A percentile compares a stretch with the other conserved stretches of the same genome.
Evolutionary conservation across 768 basidiomycete genomes (phyloP).

Genomic region (Boletales sp.): DNA sequence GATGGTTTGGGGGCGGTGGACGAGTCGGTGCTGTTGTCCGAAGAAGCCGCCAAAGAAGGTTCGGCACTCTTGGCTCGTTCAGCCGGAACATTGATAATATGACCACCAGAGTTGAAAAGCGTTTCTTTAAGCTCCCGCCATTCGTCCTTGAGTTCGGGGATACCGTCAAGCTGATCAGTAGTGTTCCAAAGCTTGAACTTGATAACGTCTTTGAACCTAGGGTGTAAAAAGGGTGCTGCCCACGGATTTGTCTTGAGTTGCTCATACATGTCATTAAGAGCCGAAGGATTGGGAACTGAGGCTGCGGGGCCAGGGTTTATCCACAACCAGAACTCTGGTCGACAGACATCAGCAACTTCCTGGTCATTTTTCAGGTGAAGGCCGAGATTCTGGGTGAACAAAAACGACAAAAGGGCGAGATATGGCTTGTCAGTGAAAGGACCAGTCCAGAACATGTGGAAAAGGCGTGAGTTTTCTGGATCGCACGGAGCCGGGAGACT

Average conservation of each 20-base stretch:
- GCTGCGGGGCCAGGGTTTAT: slow-evolving; percentile 98
- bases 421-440: slow-evolving; percentile 99
- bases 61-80: slow-evolving; percentile 35
- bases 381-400: slow-evolving; percentile 93
- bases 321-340: slow-evolving; percentile 97
- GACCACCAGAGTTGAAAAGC: slow-evolving; percentile 86
- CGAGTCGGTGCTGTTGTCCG: slow-evolving; percentile 23
- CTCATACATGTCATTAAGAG: slow-evolving; percentile 77
- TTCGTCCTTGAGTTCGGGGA: slow-evolving; percentile 85
- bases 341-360: slow-evolving; percentile 47
- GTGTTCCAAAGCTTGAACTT: slow-evolving; percentile 99
- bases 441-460: slow-evolving; percentile 99
- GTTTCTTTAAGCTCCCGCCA: slow-evolving; percentile 75
- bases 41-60: slow-evolving; percentile 12
- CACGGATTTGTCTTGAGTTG: slow-evolving; percentile 83
- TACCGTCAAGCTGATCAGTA: slow-evolving; percentile 90
- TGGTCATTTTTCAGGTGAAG: slow-evolving; percentile 59
- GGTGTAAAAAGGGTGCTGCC: slow-evolving; percentile 93
- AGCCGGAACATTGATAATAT: slow-evolving; percentile 61
- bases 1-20: slow-evolving; percentile 15
- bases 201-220: slow-evolving; percentile 86
- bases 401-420: slow-evolving; percentile 88
- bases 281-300: slow-evolving; percentile 79
- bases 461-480: slow-evolving; percentile 78
- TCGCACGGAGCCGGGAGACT: slow-evolving; percentile 69